Evolutionary conservation across 1,139 yeast species (phyloP).

Genomic region (Pichia sp.): DNA sequence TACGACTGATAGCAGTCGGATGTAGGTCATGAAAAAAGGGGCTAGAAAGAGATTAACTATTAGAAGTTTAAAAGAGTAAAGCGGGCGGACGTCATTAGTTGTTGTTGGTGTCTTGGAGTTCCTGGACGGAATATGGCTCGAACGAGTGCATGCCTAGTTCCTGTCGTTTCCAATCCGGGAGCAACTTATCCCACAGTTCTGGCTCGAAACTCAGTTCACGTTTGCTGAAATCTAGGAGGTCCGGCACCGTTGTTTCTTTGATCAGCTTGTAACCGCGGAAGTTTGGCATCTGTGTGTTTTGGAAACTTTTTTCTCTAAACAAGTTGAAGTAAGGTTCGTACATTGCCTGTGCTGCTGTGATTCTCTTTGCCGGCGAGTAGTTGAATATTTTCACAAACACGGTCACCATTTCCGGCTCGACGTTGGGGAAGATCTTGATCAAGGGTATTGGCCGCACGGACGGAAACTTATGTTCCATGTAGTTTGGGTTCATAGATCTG

Average conservation of each 20-base stretch:
- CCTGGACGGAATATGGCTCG: slow-evolving; percentile 26
- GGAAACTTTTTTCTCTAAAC: slow-evolving; percentile 49
- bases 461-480: slow-evolving; percentile 96
- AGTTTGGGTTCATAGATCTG: slow-evolving; percentile 92
- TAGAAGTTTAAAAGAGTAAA: not conserved
- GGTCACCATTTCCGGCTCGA: slow-evolving; percentile 56
- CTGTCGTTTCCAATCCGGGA: slow-evolving; percentile 30
- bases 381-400: slow-evolving; percentile 59
- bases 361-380: slow-evolving; percentile 71
- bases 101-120: slow-evolving; percentile 26
- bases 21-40: not conserved
- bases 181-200: slow-evolving; percentile 20
- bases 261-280: slow-evolving; percentile 26
- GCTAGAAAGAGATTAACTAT: not conserved
- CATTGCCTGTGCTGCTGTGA: slow-evolving; percentile 66
- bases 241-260: slow-evolving; percentile 25
- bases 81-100: slow-evolving; percentile 1
- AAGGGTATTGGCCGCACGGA: slow-evolving; percentile 93
- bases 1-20: not conserved
- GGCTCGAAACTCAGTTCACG: slow-evolving; percentile 31
- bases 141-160: slow-evolving; percentile 24
- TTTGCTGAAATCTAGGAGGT: slow-evolving; percentile 28
- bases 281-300: slow-evolving; percentile 25
- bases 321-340: slow-evolving; percentile 75
- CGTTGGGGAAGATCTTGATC: slow-evolving; percentile 71